phyloP scores from a whole-genome alignment of 352 stramenopile species.

The Elongisporangium prolatum region DNA sequence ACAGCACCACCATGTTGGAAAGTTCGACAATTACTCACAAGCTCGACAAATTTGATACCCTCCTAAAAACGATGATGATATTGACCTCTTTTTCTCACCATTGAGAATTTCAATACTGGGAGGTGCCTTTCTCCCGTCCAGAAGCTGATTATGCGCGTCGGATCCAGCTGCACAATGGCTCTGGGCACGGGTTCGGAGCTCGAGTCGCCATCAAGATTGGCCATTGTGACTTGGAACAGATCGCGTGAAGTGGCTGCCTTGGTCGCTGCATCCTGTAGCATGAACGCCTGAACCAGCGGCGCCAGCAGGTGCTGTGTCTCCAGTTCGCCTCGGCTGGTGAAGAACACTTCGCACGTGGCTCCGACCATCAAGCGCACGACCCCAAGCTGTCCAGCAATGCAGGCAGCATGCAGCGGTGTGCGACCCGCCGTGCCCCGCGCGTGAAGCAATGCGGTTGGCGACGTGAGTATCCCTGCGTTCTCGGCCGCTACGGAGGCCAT shows the following conservation, averaged over 20 bases:
- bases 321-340: conserved; percentile 43
- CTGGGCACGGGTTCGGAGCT: conserved; percentile 31
- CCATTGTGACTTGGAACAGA: conserved; percentile 45
- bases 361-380: conserved; percentile 65
- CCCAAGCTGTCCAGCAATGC: conserved; percentile 55
- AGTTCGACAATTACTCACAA: too few species aligned
- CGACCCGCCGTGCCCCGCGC: conserved; percentile 44
- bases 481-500: background rate
- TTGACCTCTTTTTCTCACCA: too few species aligned
- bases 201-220: conserved; percentile 26
- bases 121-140: too few species aligned
- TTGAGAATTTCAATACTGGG: too few species aligned
- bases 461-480: background rate
- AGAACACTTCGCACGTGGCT: conserved; percentile 54
- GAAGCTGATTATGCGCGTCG: conserved; percentile 36
- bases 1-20: too few species aligned
- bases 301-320: conserved; percentile 40
- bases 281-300: conserved; percentile 21
- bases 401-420: conserved; percentile 61
- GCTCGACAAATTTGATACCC: too few species aligned
- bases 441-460: conserved; percentile 20
- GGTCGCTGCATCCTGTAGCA: background rate
- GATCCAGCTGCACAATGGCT: conserved; percentile 41
- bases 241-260: background rate
- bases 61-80: too few species aligned